Conservation (phyloP, 768 basidiomycete species). For the Podaxis carcinomalis region DNA sequence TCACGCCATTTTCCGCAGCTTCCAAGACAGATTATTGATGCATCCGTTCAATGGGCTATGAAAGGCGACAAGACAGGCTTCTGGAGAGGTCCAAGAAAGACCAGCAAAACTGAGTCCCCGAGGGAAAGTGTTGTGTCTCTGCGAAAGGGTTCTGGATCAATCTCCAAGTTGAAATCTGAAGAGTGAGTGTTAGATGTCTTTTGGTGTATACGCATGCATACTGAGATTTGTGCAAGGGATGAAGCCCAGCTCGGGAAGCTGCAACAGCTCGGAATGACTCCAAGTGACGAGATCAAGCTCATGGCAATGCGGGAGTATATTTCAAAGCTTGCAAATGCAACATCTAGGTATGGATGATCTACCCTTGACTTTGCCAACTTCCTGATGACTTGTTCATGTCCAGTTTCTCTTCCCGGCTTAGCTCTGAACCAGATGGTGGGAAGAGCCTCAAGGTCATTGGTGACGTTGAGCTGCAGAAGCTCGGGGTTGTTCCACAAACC, state of each 20-base stretch:
- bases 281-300: constrained; percentile 79
- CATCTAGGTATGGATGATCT: constrained; percentile 53
- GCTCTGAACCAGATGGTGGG: constrained; percentile 58
- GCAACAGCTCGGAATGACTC: constrained; percentile 84
- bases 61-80: constrained; percentile 76
- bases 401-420: constrained; percentile 67
- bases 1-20: constrained; percentile 35
- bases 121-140: constrained; percentile 68
- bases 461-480: constrained; percentile 78
- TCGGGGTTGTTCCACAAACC: constrained; percentile 87
- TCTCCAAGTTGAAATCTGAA: constrained; percentile 59
- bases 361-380: neutral
- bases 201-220: neutral
- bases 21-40: constrained; percentile 73
- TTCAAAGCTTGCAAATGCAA: constrained; percentile 74
- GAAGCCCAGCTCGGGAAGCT: constrained; percentile 71
- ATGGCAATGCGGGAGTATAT: constrained; percentile 88
- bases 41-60: constrained; percentile 86
- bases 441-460: constrained; percentile 59
- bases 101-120: constrained; percentile 57
- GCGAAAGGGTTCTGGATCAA: constrained; percentile 42
- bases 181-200: constrained; percentile 47
- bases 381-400: neutral
- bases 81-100: constrained; percentile 60
- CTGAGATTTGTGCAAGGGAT: constrained; percentile 47